A percentile compares a stretch with the other conserved stretches of the same genome.
Evolutionary conservation across 768 basidiomycete genomes (phyloP).

Genomic region (Podaxis sp.): DNA sequence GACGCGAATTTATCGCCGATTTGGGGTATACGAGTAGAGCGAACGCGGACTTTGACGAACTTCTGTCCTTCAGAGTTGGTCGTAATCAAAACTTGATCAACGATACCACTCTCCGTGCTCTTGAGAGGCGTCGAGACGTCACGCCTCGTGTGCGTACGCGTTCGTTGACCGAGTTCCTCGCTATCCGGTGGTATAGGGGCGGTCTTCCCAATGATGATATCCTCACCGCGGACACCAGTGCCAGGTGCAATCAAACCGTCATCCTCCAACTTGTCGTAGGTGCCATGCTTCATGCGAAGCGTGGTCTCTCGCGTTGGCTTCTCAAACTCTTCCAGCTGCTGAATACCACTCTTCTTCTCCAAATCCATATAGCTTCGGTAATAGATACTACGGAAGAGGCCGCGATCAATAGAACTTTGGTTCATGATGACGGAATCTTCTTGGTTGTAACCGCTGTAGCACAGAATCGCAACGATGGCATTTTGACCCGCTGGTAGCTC

Average conservation of each 20-base stretch:
- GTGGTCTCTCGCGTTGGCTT: slow-evolving; percentile 93
- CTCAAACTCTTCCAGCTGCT: slow-evolving; percentile 94
- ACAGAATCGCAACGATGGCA: slow-evolving; percentile 96
- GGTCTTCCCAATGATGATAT: slow-evolving; percentile 99
- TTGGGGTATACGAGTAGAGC: slow-evolving; percentile 95
- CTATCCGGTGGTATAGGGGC: slow-evolving; percentile 95
- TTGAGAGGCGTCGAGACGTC: slow-evolving; percentile 98
- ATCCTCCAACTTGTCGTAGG: slow-evolving; percentile 96
- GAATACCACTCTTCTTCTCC: slow-evolving; percentile 93
- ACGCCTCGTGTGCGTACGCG: slow-evolving; percentile 87
- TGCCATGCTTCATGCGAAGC: slow-evolving; percentile 95
- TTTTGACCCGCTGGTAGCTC: slow-evolving; percentile 99
- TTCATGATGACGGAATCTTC: slow-evolving; percentile 99
- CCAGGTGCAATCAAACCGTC: slow-evolving; percentile 97
- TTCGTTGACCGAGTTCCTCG: slow-evolving; percentile 95
- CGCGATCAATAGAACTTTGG: slow-evolving; percentile 96
- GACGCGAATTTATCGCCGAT: slow-evolving; percentile 99
- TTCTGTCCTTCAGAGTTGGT: slow-evolving; percentile 96
- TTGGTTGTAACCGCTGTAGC: slow-evolving; percentile 99
- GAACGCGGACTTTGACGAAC: slow-evolving; percentile 96
- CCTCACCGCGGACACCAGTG: slow-evolving; percentile 92
- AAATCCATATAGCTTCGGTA: slow-evolving; percentile 98
- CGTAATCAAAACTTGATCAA: slow-evolving; percentile 96
- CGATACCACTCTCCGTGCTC: slow-evolving; percentile 96
- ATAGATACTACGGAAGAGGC: slow-evolving; percentile 97